A percentile compares a stretch with the other conserved stretches of the same genome.
phyloP scores from a whole-genome alignment of 805 yeast genomes.

The Ogataea populi-albae region DNA sequence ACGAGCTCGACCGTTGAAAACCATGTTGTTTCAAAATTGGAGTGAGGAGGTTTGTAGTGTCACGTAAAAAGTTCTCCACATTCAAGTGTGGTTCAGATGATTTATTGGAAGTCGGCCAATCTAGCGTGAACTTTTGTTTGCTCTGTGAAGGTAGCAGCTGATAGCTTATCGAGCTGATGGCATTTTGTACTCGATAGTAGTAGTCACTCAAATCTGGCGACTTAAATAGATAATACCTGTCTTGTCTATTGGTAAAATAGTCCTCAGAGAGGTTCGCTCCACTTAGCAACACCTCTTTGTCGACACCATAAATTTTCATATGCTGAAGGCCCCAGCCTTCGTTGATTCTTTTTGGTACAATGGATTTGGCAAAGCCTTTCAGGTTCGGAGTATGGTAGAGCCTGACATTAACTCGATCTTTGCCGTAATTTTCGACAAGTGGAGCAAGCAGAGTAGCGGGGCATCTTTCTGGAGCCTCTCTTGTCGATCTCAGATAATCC shows the following conservation, averaged over 20 bases:
- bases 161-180: constrained; percentile 70
- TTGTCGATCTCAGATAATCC: constrained; percentile 88
- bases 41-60: constrained; percentile 52
- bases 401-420: constrained; percentile 68
- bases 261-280: constrained; percentile 93
- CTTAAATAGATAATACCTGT: constrained; percentile 77
- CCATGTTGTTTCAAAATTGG: constrained; percentile 52
- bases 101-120: constrained; percentile 72
- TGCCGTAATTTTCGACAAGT: constrained; percentile 61
- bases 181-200: constrained; percentile 65
- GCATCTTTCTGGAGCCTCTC: constrained; percentile 80
- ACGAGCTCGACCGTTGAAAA: constrained; percentile 21
- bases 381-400: constrained; percentile 89
- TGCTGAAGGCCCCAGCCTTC: constrained; percentile 95
- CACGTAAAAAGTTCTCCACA: constrained; percentile 47
- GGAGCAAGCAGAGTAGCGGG: constrained; percentile 74
- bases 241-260: constrained; percentile 93
- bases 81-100: constrained; percentile 66
- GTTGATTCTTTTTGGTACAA: constrained; percentile 80
- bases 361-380: constrained; percentile 56
- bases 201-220: constrained; percentile 61
- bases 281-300: constrained; percentile 78
- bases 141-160: constrained; percentile 47
- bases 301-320: constrained; percentile 95
- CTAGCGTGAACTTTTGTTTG: constrained; percentile 47